A percentile compares a stretch with the other conserved stretches of the same genome.
These are phyloP conservation scores for Sporothrix luriei DNA, from an alignment of 2,329 filamentous ascomycete genomes.

Conservation along the genomic window DNA sequence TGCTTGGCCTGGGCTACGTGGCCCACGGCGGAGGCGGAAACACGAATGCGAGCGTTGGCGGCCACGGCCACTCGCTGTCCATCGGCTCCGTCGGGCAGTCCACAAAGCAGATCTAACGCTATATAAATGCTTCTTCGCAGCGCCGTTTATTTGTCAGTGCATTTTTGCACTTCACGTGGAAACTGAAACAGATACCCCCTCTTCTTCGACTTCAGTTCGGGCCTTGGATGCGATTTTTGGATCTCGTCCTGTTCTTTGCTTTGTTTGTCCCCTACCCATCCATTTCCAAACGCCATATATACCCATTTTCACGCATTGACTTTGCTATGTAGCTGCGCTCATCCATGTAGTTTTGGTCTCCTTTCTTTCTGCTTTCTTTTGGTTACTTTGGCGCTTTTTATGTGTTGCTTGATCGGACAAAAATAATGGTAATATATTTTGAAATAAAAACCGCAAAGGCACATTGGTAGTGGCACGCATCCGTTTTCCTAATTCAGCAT, in stretches of 20 bases:
- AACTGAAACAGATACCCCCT: constrained; percentile 25
- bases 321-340: neutral
- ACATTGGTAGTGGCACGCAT: constrained; percentile 7
- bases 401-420: neutral
- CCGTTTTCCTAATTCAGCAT: constrained; percentile 10
- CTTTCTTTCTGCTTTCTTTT: neutral
- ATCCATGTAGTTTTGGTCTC: constrained; percentile 4
- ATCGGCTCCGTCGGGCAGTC: constrained; percentile 20
- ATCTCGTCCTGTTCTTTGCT: neutral
- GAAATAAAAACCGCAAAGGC: neutral
- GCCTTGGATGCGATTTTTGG: neutral
- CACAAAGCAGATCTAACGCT: constrained; percentile 21
- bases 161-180: neutral
- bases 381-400: neutral
- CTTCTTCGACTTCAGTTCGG: neutral
- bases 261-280: neutral
- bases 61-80: constrained; percentile 35
- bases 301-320: constrained; percentile 17
- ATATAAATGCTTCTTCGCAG: neutral
- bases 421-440: constrained; percentile 13
- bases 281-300: constrained; percentile 4
- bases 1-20: constrained; percentile 41
- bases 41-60: neutral
- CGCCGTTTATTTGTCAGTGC: neutral
- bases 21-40: constrained; percentile 21